Percentiles rank a stretch among this genome's conserved stretches.
phyloP scores from a whole-genome alignment of 1,284 basidiomycete genomes.

The Leccinum olivaceoglutinosum region DNA sequence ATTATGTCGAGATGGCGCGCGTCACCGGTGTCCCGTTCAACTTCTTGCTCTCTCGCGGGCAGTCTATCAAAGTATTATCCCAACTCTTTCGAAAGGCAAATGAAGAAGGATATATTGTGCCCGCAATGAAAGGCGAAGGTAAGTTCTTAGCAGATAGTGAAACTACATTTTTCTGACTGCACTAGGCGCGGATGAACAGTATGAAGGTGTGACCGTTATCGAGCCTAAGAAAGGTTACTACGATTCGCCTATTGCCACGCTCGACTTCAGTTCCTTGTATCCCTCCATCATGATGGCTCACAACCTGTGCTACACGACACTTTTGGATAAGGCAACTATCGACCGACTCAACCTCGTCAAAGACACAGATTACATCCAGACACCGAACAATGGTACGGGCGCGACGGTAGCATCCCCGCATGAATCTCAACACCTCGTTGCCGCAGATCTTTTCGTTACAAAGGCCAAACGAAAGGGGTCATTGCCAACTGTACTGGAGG shows the following conservation, averaged over 20 bases:
- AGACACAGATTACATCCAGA: conserved; percentile 85
- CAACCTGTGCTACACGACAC: conserved; percentile 93
- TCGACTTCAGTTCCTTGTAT: conserved; percentile 96
- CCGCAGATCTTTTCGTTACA: conserved; percentile 79
- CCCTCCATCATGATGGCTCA: conserved; percentile 99
- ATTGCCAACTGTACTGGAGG: conserved; percentile 87
- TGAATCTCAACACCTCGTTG: not conserved
- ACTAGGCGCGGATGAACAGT: conserved; percentile 85
- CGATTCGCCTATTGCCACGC: conserved; percentile 89
- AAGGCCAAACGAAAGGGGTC: conserved; percentile 75
- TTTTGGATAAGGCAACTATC: conserved; percentile 74
- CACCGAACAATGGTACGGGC: conserved; percentile 82
- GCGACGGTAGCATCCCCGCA: not conserved
- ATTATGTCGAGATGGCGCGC: conserved; percentile 93
- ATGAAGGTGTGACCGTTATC: conserved; percentile 96
- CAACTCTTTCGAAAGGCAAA: conserved; percentile 89
- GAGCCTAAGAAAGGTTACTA: conserved; percentile 93
- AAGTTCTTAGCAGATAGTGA: conserved; percentile 4
- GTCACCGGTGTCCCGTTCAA: conserved; percentile 99
- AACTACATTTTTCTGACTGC: conserved; percentile 1
- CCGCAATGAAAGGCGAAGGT: conserved; percentile 81
- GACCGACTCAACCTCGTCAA: conserved; percentile 74
- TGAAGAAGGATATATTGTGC: conserved; percentile 83
- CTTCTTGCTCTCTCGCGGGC: conserved; percentile 83
- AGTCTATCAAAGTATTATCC: conserved; percentile 94